Evolutionary conservation across 805 yeast species (phyloP).

Genomic region (Saturnispora sekii): DNA sequence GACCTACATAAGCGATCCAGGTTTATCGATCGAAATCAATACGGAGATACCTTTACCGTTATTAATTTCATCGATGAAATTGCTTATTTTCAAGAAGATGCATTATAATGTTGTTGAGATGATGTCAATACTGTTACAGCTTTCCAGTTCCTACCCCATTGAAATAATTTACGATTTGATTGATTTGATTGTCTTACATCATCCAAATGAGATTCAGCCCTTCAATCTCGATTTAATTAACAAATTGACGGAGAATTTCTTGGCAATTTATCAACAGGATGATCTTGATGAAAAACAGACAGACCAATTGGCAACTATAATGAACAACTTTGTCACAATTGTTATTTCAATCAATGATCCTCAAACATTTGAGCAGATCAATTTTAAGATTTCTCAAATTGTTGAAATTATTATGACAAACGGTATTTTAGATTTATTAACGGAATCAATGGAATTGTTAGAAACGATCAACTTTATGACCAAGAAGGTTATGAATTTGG

Average conservation of each 20-base stretch:
- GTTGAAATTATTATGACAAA: conserved; percentile 57
- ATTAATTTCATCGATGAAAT: conserved; percentile 9
- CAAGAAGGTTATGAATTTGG: conserved; percentile 27
- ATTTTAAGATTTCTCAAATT: conserved; percentile 55
- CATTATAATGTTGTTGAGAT: conserved; percentile 25
- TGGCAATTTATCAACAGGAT: conserved; percentile 41
- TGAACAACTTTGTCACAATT: conserved; percentile 76
- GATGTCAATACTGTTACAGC: conserved; percentile 62
- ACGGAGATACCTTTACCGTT: conserved; percentile 33
- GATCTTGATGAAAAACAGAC: conserved; percentile 25
- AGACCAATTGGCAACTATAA: conserved; percentile 75
- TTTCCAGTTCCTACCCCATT: conserved; percentile 69
- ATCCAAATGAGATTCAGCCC: conserved; percentile 80
- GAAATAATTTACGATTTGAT: conserved; percentile 81
- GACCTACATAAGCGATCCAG: conserved; percentile 4
- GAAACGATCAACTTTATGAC: conserved; percentile 61
- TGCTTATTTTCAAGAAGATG: conserved; percentile 4
- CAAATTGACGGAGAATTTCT: conserved; percentile 63
- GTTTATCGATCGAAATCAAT: conserved; percentile 3
- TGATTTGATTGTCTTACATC: conserved; percentile 88
- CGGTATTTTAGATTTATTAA: conserved; percentile 60
- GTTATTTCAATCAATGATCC: conserved; percentile 69
- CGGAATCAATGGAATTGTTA: conserved; percentile 65
- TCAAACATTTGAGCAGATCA: conserved; percentile 43
- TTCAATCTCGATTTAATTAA: conserved; percentile 65